Percentiles rank a stretch among this genome's conserved stretches.
phyloP scores from a whole-genome alignment of 2,329 filamentous ascomycete genomes.

The Gremmenia infestans region DNA sequence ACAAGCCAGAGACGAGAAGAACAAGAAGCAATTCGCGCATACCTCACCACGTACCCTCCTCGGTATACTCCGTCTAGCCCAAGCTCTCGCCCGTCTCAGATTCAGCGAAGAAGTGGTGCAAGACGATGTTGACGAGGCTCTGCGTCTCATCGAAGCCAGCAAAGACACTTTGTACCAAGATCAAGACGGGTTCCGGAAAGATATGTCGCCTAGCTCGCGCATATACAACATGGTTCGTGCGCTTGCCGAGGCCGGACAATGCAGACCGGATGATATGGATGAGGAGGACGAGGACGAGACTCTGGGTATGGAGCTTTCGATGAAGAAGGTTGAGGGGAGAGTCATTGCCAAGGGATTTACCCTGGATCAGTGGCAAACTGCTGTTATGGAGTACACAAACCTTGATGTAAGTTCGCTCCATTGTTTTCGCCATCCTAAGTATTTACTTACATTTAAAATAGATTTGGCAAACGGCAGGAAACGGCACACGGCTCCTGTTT shows the following conservation, averaged over 20 bases:
- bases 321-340: slow-evolving; percentile 83
- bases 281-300: slow-evolving; percentile 69
- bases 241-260: slow-evolving; percentile 77
- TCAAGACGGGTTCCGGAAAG: slow-evolving; percentile 51
- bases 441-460: slow-evolving; percentile 40
- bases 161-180: slow-evolving; percentile 86
- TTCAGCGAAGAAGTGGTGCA: slow-evolving; percentile 81
- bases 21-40: slow-evolving; percentile 88
- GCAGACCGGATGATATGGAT: slow-evolving; percentile 37
- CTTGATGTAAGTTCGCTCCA: slow-evolving; percentile 69
- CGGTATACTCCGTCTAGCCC: slow-evolving; percentile 85
- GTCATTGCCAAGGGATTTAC: slow-evolving; percentile 97
- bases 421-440: not conserved
- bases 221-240: slow-evolving; percentile 94
- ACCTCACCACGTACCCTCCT: slow-evolving; percentile 91
- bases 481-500: slow-evolving; percentile 66
- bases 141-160: slow-evolving; percentile 86
- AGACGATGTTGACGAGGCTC: slow-evolving; percentile 92
- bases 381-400: slow-evolving; percentile 83
- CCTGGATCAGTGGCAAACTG: slow-evolving; percentile 80
- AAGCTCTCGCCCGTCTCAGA: slow-evolving; percentile 85
- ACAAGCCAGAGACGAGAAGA: slow-evolving; percentile 85
- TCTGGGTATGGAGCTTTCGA: slow-evolving; percentile 67
- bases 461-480: slow-evolving; percentile 75
- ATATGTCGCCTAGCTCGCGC: slow-evolving; percentile 76